phyloP scores from a whole-genome alignment of 129 eudicot species.

The Lactuca saligna region DNA sequence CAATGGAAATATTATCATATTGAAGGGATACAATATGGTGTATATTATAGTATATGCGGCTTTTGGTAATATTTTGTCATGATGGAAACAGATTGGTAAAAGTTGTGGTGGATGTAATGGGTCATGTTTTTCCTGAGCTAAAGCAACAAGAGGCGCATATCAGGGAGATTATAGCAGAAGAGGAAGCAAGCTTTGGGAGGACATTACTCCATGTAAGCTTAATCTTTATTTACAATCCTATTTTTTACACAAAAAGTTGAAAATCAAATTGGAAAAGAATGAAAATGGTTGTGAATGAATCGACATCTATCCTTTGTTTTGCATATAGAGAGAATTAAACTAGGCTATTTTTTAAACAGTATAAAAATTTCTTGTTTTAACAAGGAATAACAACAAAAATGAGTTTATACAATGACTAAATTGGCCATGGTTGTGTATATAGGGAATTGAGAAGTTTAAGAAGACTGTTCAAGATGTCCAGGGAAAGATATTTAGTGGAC shows the following conservation, averaged over 20 bases:
- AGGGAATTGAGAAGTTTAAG: constrained; percentile 98
- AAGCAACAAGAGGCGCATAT: constrained; percentile 60
- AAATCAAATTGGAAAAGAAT: not conserved
- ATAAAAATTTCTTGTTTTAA: not conserved
- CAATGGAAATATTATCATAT: too few species aligned
- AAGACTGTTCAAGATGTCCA: constrained; percentile 76
- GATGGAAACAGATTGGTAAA: constrained; percentile 58
- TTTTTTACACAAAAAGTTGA: not conserved
- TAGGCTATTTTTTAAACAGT: not conserved
- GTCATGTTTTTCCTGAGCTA: constrained; percentile 87
- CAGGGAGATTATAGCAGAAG: constrained; percentile 73
- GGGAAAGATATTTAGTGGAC: constrained; percentile 74
- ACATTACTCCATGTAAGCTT: constrained; percentile 78
- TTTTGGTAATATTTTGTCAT: not conserved
- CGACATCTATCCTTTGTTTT: not conserved
- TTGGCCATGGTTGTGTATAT: constrained; percentile 10
- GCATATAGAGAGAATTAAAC: not conserved
- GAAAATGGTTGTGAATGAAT: not conserved
- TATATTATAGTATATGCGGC: too few species aligned
- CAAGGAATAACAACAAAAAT: not conserved
- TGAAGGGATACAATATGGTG: too few species aligned
- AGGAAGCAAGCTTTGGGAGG: constrained; percentile 90
- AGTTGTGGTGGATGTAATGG: constrained; percentile 82
- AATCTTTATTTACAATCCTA: not conserved
- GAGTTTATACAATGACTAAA: constrained; percentile 5